Conservation (phyloP, 306 rosid genomes). For the Cucumis hystrix region DNA sequence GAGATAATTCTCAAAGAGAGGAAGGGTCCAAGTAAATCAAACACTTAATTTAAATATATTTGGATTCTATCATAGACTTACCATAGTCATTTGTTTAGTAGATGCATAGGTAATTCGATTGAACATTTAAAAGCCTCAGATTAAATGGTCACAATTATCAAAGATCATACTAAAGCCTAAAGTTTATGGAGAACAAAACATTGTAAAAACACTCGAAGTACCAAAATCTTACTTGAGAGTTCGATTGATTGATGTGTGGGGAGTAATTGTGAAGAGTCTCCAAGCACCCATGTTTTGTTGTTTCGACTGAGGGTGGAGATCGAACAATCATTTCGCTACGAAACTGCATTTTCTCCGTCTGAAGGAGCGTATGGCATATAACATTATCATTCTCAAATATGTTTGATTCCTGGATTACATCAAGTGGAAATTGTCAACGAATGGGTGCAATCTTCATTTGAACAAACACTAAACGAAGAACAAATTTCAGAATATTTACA, state of each 20-base stretch:
- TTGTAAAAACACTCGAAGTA: not conserved
- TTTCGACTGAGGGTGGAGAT: slow-evolving; percentile 29
- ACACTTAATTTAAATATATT: too few relatives aligned
- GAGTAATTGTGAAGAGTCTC: slow-evolving; percentile 23
- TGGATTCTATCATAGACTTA: not conserved
- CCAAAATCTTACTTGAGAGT: slow-evolving; percentile 34
- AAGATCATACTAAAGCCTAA: not conserved
- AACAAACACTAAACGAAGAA: not conserved
- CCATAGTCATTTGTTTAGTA: not conserved
- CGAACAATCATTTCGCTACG: slow-evolving; percentile 17
- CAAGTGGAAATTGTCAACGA: not conserved
- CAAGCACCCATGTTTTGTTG: slow-evolving; percentile 40
- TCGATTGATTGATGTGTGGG: slow-evolving; percentile 26
- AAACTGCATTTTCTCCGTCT: slow-evolving; percentile 27
- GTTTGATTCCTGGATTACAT: not conserved
- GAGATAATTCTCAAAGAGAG: too few relatives aligned
- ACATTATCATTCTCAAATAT: not conserved
- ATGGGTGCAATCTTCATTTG: not conserved
- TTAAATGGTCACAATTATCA: not conserved
- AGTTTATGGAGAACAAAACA: not conserved
- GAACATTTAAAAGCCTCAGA: not conserved
- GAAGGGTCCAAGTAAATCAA: too few relatives aligned
- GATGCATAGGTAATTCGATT: not conserved
- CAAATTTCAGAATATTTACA: not conserved
- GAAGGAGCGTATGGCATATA: slow-evolving; percentile 17